Percentiles rank a stretch among this genome's conserved stretches.
These are phyloP conservation scores for Amphibolis antarctica DNA, from an alignment of 106 monocot species.

Conservation along the genomic window DNA sequence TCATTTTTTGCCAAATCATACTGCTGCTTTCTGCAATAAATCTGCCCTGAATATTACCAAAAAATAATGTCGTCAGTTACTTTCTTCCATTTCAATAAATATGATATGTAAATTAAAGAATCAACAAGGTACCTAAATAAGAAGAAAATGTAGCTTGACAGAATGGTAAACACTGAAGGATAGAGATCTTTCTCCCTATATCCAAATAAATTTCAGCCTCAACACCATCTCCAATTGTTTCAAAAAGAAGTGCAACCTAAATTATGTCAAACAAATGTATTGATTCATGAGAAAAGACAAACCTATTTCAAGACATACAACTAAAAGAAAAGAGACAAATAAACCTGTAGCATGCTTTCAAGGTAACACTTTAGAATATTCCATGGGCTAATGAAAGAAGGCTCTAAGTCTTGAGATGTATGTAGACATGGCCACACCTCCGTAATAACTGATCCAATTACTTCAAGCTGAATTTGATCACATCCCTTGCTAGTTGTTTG, in stretches of 20 bases:
- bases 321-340: background rate
- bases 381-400: conserved; percentile 60
- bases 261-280: background rate
- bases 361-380: conserved; percentile 56
- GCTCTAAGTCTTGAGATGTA: conserved; percentile 9
- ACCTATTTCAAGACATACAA: background rate
- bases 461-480: conserved; percentile 26
- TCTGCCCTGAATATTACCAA: conserved; percentile 33
- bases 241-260: conserved; percentile 58
- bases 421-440: conserved; percentile 39
- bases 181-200: conserved; percentile 54
- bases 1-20: conserved; percentile 63
- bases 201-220: conserved; percentile 55
- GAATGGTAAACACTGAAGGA: conserved; percentile 29
- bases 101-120: background rate
- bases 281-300: background rate
- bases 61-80: background rate
- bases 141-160: conserved; percentile 41
- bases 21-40: conserved; percentile 52
- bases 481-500: conserved; percentile 1
- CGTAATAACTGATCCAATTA: conserved; percentile 28
- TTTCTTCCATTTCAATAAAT: background rate
- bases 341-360: conserved; percentile 82
- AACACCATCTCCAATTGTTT: conserved; percentile 50
- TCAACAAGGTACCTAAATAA: conserved; percentile 38